These are phyloP conservation scores for Paecilomyces formosus DNA, from an alignment of 2,329 filamentous ascomycete genomes.

Conservation along the genomic window DNA sequence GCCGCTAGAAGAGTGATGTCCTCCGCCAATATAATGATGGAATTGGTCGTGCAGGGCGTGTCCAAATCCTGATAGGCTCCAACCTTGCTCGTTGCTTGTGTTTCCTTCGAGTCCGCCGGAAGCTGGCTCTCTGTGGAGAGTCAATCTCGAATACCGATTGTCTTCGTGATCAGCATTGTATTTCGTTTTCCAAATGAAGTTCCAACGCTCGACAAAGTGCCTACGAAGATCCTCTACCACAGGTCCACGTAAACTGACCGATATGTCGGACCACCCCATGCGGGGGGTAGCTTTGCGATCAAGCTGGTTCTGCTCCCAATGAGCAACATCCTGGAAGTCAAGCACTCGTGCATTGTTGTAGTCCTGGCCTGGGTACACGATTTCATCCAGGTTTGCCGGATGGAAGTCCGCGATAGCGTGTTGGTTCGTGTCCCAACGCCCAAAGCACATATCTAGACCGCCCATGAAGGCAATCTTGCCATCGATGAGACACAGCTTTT, in stretches of 20 bases:
- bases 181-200: conserved; percentile 80
- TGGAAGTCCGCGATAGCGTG: conserved; percentile 82
- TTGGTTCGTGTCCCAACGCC: conserved; percentile 80
- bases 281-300: conserved; percentile 70
- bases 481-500: conserved; percentile 81
- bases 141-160: conserved; percentile 33
- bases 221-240: conserved; percentile 66
- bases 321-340: conserved; percentile 68
- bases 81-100: conserved; percentile 24
- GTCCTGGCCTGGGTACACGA: conserved; percentile 82
- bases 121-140: neutral
- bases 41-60: conserved; percentile 35
- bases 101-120: conserved; percentile 18
- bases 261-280: conserved; percentile 91
- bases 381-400: conserved; percentile 65
- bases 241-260: conserved; percentile 66
- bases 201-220: conserved; percentile 85
- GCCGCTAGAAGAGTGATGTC: conserved; percentile 6
- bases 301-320: conserved; percentile 82
- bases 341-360: conserved; percentile 84
- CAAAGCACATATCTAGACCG: conserved; percentile 80
- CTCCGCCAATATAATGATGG: conserved; percentile 24
- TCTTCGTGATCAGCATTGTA: conserved; percentile 54
- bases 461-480: conserved; percentile 82
- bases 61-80: conserved; percentile 29